Evolutionary conservation across 2,329 filamentous ascomycete genomes (phyloP).

Genomic region (Verticillium zaregamsianum): DNA sequence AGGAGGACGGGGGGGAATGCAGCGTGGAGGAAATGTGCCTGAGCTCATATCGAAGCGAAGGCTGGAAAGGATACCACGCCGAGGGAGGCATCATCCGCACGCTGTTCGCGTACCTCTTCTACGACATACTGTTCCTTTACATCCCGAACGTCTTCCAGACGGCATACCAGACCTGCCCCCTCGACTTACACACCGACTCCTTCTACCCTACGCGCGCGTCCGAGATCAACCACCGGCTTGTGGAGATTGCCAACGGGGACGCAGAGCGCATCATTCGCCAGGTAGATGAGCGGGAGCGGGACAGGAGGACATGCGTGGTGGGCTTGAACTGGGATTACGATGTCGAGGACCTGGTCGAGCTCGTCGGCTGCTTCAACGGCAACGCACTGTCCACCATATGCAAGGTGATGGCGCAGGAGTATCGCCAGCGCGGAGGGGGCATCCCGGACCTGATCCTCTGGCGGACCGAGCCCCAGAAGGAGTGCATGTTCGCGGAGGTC

Average conservation of each 20-base stretch:
- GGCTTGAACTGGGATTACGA: slow-evolving; percentile 90
- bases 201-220: slow-evolving; percentile 84
- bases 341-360: slow-evolving; percentile 71
- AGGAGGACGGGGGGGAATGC: slow-evolving; percentile 67
- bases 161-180: slow-evolving; percentile 85
- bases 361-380: slow-evolving; percentile 74
- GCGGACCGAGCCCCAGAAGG: slow-evolving; percentile 40
- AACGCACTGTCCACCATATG: slow-evolving; percentile 78
- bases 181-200: slow-evolving; percentile 88
- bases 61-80: slow-evolving; percentile 92
- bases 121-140: slow-evolving; percentile 87
- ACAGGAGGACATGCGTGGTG: slow-evolving; percentile 77
- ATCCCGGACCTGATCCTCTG: slow-evolving; percentile 93
- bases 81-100: slow-evolving; percentile 93
- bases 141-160: slow-evolving; percentile 98
- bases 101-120: slow-evolving; percentile 85
- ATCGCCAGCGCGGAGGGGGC: slow-evolving; percentile 77
- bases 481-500: slow-evolving; percentile 75
- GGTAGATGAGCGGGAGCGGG: slow-evolving; percentile 65
- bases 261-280: slow-evolving; percentile 62
- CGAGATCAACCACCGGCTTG: slow-evolving; percentile 84
- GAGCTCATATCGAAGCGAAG: slow-evolving; percentile 73
- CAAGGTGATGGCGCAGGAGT: slow-evolving; percentile 94
- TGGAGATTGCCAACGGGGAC: slow-evolving; percentile 80
- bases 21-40: slow-evolving; percentile 94